A percentile compares a stretch with the other conserved stretches of the same genome.
Evolutionary conservation across 2,329 filamentous ascomycete genomes (phyloP).

Genomic region (Cercospora zeae-maydis): DNA sequence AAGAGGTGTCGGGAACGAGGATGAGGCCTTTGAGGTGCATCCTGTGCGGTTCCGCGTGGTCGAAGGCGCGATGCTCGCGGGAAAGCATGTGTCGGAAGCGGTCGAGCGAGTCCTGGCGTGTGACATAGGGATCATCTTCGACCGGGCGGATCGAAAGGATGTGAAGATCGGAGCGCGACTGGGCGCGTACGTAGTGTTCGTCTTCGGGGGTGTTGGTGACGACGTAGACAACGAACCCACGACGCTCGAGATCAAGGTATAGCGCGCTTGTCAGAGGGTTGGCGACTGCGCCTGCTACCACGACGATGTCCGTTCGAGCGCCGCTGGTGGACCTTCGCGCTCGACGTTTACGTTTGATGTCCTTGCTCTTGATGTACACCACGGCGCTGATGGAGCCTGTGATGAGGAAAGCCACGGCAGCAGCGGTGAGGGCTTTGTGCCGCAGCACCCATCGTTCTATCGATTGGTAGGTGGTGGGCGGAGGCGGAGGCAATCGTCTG

Average conservation of each 20-base stretch:
- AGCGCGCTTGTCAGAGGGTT: conserved; percentile 81
- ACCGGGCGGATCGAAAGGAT: conserved; percentile 61
- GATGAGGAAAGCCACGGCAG: conserved; percentile 66
- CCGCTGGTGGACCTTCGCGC: conserved; percentile 79
- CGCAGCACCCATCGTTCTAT: conserved; percentile 67
- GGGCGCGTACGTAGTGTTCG: conserved; percentile 70
- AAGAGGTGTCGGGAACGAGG: conserved; percentile 73
- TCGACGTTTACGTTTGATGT: conserved; percentile 61
- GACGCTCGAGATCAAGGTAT: conserved; percentile 79
- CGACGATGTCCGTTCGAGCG: conserved; percentile 78
- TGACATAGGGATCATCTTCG: conserved; percentile 66
- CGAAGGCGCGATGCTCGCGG: conserved; percentile 70
- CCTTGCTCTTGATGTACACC: conserved; percentile 60
- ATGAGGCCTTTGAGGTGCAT: conserved; percentile 76
- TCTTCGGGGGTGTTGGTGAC: conserved; percentile 83
- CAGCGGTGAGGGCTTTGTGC: conserved; percentile 70
- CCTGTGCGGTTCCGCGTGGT: conserved; percentile 70
- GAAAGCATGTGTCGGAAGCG: conserved; percentile 69
- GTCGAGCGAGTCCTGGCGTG: conserved; percentile 61
- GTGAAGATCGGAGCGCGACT: conserved; percentile 76
- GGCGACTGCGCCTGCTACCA: conserved; percentile 82
- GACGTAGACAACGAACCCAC: conserved; percentile 90
- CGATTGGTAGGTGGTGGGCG: conserved; percentile 49
- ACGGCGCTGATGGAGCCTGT: conserved; percentile 51
- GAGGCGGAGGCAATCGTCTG: conserved; percentile 36